These are phyloP conservation scores for Trichoderma atrobrunneum DNA, from an alignment of 2,329 filamentous ascomycete species.

Conservation along the genomic window DNA sequence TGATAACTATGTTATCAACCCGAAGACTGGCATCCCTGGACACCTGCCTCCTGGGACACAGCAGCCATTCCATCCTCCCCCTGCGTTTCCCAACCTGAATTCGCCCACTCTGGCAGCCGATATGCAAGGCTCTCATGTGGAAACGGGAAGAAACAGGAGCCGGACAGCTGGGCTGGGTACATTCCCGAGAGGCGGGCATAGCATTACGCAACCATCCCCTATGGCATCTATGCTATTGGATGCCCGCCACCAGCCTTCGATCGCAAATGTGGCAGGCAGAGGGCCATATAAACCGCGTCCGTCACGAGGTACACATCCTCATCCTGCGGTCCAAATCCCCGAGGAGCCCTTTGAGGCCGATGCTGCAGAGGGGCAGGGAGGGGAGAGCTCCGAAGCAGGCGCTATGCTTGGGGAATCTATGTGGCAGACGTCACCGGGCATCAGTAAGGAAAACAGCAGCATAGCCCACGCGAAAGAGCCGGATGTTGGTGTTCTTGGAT, in stretches of 20 bases:
- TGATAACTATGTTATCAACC: constrained; percentile 82
- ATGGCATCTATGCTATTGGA: constrained; percentile 73
- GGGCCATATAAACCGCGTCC: constrained; percentile 48
- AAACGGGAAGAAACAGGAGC: constrained; percentile 44
- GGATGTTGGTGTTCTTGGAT: constrained; percentile 54
- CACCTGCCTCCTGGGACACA: constrained; percentile 54
- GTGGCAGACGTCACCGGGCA: constrained; percentile 56
- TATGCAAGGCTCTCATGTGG: constrained; percentile 48
- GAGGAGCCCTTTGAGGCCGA: constrained; percentile 53
- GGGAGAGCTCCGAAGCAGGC: constrained; percentile 50
- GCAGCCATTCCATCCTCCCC: constrained; percentile 69
- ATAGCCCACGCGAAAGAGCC: constrained; percentile 43
- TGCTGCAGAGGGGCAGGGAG: constrained; percentile 48
- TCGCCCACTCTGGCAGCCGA: constrained; percentile 59
- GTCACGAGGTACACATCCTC: constrained; percentile 44
- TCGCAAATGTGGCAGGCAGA: constrained; percentile 43
- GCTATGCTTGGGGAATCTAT: constrained; percentile 56
- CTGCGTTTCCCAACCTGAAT: constrained; percentile 68
- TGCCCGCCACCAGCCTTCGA: constrained; percentile 68
- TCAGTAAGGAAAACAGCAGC: constrained; percentile 56
- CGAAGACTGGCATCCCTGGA: constrained; percentile 63
- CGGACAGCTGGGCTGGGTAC: constrained; percentile 36
- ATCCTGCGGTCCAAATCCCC: constrained; percentile 48
- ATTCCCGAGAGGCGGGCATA: constrained; percentile 33
- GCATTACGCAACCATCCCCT: constrained; percentile 56